Conservation (phyloP, 176 grass and related monocot species). For the Aegilops bicornis region DNA sequence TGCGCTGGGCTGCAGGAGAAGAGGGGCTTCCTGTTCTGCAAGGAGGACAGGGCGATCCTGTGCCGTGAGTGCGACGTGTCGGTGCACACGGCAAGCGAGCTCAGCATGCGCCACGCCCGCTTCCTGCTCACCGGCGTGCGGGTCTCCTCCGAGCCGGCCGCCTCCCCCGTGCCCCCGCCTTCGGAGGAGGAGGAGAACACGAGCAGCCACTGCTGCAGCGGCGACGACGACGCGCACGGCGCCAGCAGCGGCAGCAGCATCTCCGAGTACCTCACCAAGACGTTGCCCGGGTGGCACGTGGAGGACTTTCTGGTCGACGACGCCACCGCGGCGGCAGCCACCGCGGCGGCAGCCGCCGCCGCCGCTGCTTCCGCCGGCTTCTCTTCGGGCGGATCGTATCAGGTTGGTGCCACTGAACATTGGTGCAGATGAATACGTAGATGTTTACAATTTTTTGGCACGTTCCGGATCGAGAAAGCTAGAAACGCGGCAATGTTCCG, state of each 20-base stretch:
- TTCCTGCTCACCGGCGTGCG: slow-evolving; percentile 81
- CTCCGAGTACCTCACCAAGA: slow-evolving; percentile 96
- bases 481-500: neutral
- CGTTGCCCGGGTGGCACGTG: slow-evolving; percentile 87
- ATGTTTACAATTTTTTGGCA: neutral
- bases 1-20: slow-evolving; percentile 56
- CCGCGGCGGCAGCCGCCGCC: neutral
- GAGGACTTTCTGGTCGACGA: slow-evolving; percentile 80
- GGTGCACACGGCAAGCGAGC: slow-evolving; percentile 63
- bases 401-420: slow-evolving; percentile 41
- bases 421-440: neutral
- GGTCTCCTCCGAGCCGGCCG: slow-evolving; percentile 67
- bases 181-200: slow-evolving; percentile 38
- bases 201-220: slow-evolving; percentile 39
- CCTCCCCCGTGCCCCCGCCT: slow-evolving; percentile 19
- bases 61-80: slow-evolving; percentile 89
- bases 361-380: neutral
- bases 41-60: slow-evolving; percentile 91
- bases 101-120: slow-evolving; percentile 74
- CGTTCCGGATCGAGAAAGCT: neutral
- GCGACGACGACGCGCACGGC: slow-evolving; percentile 13
- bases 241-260: slow-evolving; percentile 74
- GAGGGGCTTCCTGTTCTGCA: slow-evolving; percentile 88
- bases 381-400: slow-evolving; percentile 34
- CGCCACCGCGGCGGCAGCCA: neutral